Base-by-base conservation (phyloP, 495 filamentous ascomycete species). In the Hyaloscypha hepaticicola region DNA sequence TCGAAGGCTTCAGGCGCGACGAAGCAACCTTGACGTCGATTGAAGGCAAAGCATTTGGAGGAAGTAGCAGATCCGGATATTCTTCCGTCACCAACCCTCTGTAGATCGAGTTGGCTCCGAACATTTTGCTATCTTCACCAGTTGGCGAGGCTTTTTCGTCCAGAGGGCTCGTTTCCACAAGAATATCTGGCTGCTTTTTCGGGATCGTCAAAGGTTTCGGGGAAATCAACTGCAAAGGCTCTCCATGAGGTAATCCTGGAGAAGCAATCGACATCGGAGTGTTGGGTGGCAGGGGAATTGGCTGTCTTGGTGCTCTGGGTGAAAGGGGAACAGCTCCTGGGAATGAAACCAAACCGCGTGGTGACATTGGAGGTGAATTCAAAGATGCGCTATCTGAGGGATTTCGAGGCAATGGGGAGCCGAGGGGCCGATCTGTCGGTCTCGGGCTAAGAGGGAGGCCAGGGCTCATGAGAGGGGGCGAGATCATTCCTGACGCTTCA, bases 11-110 rank as follows among this genome's bases (percentile, higher is more conserved):
- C 77, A 96, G 86, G n/a, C 95, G 85, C 59, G 94, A 97, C 7
- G 96, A 98, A 11, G 90, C 90, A 8, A 97, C 94, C 69, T 81
- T 89, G 27, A 96, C 87, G 68, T 90, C 85, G 67, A 98, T 85
- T 22, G 90, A 87, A 11, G 92, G 88, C 21, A 99, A 83, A n/a
- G 93, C 91, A 73, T 96, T 93, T 0, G 93, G 93, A n/a, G 92
- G 87, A 22, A 97, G 78, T 27, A 96, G 75, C 24, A 96, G 80
- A 55, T 89, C 87, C 9, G 93, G 92, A 72, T 93, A 93, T 56
- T 93, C 87, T 2, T 95, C 91, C 0, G 89, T 90, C 0, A 91
- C 79, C 22, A 96, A 76, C 19, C 92, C 91, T 74, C 41, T 81
- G 66, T 85, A 90, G 26, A 90, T 81, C 16, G 73, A 66, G 57